A percentile compares a stretch with the other conserved stretches of the same genome.
These are phyloP conservation scores for Cucurbita ficifolia DNA, from an alignment of 306 rosid species.

Conservation along the genomic window DNA sequence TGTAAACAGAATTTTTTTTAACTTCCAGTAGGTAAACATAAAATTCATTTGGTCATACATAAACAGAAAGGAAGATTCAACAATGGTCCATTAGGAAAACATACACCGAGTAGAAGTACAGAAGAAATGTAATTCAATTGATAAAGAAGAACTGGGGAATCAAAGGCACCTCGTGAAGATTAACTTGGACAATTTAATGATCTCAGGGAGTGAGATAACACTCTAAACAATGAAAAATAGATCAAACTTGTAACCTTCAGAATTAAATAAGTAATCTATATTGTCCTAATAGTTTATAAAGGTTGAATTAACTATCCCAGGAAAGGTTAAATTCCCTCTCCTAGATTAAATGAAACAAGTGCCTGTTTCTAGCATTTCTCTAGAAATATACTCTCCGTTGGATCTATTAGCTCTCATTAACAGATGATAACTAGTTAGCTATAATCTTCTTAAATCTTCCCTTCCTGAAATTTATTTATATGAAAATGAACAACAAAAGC, in stretches of 20 bases:
- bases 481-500: not conserved
- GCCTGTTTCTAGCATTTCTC: not conserved
- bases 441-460: not conserved
- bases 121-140: not conserved
- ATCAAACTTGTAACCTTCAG: not conserved
- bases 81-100: not conserved
- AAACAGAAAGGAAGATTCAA: not conserved
- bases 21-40: not conserved
- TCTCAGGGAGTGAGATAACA: not conserved
- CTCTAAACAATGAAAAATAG: not conserved
- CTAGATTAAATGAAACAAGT: not conserved
- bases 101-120: not conserved
- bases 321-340: not conserved
- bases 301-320: not conserved
- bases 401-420: not conserved
- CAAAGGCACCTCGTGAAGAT: not conserved
- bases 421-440: not conserved
- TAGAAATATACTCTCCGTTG: not conserved
- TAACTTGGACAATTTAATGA: not conserved
- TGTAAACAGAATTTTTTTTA: conserved; percentile 16
- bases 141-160: not conserved
- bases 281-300: not conserved
- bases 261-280: not conserved
- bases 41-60: not conserved
- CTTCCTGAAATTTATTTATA: not conserved